Conservation (phyloP, 2,329 filamentous ascomycete species). For the Aspergillus sp. region DNA sequence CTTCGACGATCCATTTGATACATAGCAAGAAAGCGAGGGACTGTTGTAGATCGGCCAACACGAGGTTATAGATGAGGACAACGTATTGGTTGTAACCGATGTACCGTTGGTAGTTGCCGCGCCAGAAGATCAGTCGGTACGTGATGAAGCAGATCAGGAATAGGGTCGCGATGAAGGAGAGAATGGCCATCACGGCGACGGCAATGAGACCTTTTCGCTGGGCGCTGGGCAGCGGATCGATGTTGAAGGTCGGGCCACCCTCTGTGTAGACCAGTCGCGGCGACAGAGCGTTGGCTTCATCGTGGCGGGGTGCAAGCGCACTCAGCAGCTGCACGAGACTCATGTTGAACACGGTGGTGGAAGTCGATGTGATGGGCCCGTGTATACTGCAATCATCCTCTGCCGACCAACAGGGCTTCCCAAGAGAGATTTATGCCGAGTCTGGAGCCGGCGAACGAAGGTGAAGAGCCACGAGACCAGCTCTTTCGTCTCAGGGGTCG, state of each 20-base stretch:
- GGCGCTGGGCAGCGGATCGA: constrained; percentile 32
- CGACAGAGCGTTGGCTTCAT: constrained; percentile 14
- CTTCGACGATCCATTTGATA: constrained; percentile 44
- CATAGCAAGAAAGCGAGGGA: constrained; percentile 50
- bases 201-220: constrained; percentile 46
- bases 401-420: background rate
- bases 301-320: constrained; percentile 15
- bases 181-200: constrained; percentile 44
- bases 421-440: too few species aligned
- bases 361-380: background rate
- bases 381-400: constrained; percentile 12
- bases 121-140: constrained; percentile 51
- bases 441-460: too few species aligned
- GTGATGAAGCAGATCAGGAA: constrained; percentile 49
- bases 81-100: constrained; percentile 56
- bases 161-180: constrained; percentile 47
- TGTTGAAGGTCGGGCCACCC: constrained; percentile 15
- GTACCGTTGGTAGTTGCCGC: constrained; percentile 46
- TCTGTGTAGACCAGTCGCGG: constrained; percentile 21
- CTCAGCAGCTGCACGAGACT: constrained; percentile 13
- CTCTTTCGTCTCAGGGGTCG: constrained; percentile 1
- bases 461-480: too few species aligned
- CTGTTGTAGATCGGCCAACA: constrained; percentile 54
- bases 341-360: constrained; percentile 11
- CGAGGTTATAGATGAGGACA: constrained; percentile 53